Base-by-base conservation (phyloP, 768 basidiomycete species). In the Gloeopeniophorella convolvens region DNA sequence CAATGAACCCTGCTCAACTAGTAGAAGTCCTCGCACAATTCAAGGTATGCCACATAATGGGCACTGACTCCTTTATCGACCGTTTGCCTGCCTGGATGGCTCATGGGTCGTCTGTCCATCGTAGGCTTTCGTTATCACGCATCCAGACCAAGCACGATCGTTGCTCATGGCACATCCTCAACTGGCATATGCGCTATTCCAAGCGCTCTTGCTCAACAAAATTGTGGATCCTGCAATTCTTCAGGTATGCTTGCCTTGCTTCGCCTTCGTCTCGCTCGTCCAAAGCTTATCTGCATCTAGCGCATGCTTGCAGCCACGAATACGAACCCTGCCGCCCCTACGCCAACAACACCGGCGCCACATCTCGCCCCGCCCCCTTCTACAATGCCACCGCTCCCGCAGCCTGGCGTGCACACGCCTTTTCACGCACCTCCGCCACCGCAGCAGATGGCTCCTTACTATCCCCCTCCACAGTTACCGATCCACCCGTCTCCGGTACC, bases 21-120 rank as follows among this genome's bases (percentile, higher is more conserved):
- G 81, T 94, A 69, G 95, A 99, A 68, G 86, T 97, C 8, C 72
- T 99, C 58, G 87, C 87, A n/a, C 91, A 96, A 66, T 94, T 95
- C 87, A 98, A 98, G 84, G 96, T 94, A 65, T 62, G 76, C 51
- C 49, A 48, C 51, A 26, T 16, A 15, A 20, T 53, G 24, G 11
- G 26, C 23, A 13, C 37, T 16, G 13, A 21, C 27, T 23, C 15
- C 0, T 33, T 7, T 31, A 31, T 24, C n/a, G n/a, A n/a, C n/a
- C n/a, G n/a, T n/a, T n/a, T n/a, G n/a, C n/a, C n/a, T n/a, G n/a
- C n/a, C n/a, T 16, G 5, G 24, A 16, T n/a, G 20, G 8, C 31
- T n/a, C 45, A 26, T 30, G 46, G 8, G 30, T 18, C 3, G 21
- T 55, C 16, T 8, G n/a, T 10, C 40, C 1, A 32, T 32, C 50